Evolutionary conservation across 306 rosid genomes (phyloP).

Genomic region (Urtica urens): DNA sequence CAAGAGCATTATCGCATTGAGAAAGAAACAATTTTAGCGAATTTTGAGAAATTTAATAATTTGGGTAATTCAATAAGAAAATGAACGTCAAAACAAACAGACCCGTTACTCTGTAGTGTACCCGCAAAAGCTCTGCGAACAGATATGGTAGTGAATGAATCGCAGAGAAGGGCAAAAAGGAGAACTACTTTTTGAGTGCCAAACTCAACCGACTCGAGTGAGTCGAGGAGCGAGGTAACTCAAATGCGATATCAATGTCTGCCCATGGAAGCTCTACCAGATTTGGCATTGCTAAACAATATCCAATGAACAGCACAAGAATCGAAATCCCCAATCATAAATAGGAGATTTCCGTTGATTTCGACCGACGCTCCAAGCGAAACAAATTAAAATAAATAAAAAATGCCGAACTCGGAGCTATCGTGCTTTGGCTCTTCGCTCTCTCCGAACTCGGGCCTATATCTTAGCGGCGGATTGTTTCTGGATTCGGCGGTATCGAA

Average conservation of each 20-base stretch:
- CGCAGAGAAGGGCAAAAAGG: background rate
- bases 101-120: background rate
- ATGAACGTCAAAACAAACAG: background rate
- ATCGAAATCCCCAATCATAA: no score
- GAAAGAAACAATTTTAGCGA: no score
- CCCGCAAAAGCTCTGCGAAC: background rate
- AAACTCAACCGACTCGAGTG: background rate
- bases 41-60: no score
- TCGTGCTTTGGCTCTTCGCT: slow-evolving; percentile 14
- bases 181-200: background rate
- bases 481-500: slow-evolving; percentile 48
- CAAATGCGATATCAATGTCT: background rate
- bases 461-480: slow-evolving; percentile 50
- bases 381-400: no score
- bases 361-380: no score
- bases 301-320: background rate
- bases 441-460: slow-evolving; percentile 19
- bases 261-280: background rate
- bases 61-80: no score
- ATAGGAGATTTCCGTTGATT: no score
- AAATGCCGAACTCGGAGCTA: slow-evolving; percentile 28
- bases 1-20: no score
- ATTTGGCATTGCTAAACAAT: background rate
- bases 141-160: background rate
- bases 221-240: background rate